A percentile compares a stretch with the other conserved stretches of the same genome.
These are phyloP conservation scores for Ampelomyces quisqualis DNA, from an alignment of 2,329 filamentous ascomycete species.

Conservation along the genomic window DNA sequence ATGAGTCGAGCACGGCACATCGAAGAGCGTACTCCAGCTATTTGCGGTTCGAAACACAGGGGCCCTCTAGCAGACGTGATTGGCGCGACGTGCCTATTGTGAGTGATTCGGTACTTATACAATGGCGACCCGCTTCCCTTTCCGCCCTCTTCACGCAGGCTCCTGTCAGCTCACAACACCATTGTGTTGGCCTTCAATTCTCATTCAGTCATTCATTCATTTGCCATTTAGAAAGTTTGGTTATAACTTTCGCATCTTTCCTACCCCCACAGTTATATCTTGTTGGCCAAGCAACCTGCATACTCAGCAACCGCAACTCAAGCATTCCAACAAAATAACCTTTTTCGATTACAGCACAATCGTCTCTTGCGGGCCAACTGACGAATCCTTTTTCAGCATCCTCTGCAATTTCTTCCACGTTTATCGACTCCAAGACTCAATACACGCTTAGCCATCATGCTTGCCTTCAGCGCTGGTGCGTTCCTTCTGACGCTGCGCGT, in stretches of 20 bases:
- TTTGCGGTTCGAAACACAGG: conserved; percentile 43
- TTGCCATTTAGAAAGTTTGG: conserved; percentile 21
- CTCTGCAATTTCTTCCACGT: conserved; percentile 16
- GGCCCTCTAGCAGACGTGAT: conserved; percentile 31
- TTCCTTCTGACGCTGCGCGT: conserved; percentile 42
- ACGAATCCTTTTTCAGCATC: conserved; percentile 26
- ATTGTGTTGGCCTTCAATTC: conserved; percentile 31
- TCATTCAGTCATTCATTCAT: conserved; percentile 36
- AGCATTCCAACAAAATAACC: conserved; percentile 1
- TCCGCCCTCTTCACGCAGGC: conserved; percentile 35
- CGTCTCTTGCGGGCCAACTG: conserved; percentile 35
- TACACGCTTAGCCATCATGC: conserved; percentile 37
- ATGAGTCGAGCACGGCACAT: conserved; percentile 26
- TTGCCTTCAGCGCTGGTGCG: conserved; percentile 41
- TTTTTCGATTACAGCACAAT: conserved; percentile 10
- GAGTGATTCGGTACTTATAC: conserved; percentile 33
- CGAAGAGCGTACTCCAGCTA: conserved; percentile 31
- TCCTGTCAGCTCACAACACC: conserved; percentile 31
- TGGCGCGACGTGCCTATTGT: conserved; percentile 34
- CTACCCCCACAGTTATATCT: too few relatives aligned
- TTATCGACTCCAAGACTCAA: conserved; percentile 18
- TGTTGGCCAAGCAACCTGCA: conserved; percentile 25
- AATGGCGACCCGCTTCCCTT: conserved; percentile 30
- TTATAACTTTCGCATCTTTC: conserved; percentile 15
- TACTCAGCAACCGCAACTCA: conserved; percentile 2